Evolutionary conservation across 208 protist genomes (phyloP).

Genomic region (Leishmania mexicana): DNA sequence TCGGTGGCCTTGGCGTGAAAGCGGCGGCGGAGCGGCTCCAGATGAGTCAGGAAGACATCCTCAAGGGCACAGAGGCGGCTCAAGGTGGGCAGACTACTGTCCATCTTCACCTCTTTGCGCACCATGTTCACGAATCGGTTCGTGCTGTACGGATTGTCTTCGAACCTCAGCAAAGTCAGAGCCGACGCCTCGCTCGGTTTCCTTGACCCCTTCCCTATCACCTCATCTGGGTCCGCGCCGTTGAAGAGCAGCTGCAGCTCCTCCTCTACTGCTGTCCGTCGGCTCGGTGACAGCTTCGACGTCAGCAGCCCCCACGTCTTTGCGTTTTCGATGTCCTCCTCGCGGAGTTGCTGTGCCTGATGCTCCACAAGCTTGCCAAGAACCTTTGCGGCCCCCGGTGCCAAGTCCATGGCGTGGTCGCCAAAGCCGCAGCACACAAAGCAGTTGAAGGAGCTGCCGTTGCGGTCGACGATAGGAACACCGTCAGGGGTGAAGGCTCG

Average conservation of each 20-base stretch:
- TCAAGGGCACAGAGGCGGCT: conserved; percentile 41
- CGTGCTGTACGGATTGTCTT: conserved; percentile 65
- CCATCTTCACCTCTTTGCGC: conserved; percentile 38
- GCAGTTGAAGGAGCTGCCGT: conserved; percentile 76
- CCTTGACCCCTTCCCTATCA: neutral
- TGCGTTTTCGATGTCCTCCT: conserved; percentile 45
- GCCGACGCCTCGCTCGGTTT: neutral
- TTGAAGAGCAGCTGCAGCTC: conserved; percentile 72
- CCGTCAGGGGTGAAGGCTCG: conserved; percentile 85
- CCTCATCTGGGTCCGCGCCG: conserved; percentile 24
- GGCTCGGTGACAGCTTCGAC: conserved; percentile 42
- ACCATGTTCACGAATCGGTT: conserved; percentile 60
- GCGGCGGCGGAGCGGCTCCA: conserved; percentile 16
- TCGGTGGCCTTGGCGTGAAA: conserved; percentile 37
- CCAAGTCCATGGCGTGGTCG: conserved; percentile 81
- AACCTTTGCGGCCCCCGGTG: conserved; percentile 72
- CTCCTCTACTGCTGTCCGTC: conserved; percentile 34
- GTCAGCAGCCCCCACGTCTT: conserved; percentile 24
- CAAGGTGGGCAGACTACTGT: conserved; percentile 31
- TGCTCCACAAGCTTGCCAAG: conserved; percentile 76
- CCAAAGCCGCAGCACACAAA: conserved; percentile 89
- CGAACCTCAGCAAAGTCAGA: conserved; percentile 24
- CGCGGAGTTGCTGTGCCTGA: conserved; percentile 52
- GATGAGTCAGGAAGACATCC: neutral
- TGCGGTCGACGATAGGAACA: conserved; percentile 72